Percentiles rank a stretch among this genome's conserved stretches.
Evolutionary conservation across 2,329 filamentous ascomycete genomes (phyloP).

Genomic region (Rhynchosporium graminicola): DNA sequence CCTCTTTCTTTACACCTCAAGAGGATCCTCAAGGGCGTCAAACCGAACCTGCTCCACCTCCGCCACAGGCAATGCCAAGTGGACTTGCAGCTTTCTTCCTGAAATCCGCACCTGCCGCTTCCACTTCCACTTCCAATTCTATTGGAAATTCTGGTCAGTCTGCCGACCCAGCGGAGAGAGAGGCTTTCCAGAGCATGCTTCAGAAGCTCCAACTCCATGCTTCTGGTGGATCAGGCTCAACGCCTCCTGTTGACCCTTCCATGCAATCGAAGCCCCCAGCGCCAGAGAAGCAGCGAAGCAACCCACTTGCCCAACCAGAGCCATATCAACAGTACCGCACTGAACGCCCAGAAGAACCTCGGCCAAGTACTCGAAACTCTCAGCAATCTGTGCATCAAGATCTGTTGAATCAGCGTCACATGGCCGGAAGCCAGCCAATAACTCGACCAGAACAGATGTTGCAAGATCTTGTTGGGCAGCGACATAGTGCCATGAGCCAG

Average conservation of each 20-base stretch:
- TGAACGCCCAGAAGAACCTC: constrained; percentile 37
- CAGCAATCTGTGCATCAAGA: constrained; percentile 48
- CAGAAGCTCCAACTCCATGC: constrained; percentile 70
- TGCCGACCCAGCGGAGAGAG: constrained; percentile 62
- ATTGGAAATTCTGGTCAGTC: constrained; percentile 15
- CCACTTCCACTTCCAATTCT: constrained; percentile 17
- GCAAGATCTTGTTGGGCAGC: constrained; percentile 61
- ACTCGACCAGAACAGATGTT: constrained; percentile 60
- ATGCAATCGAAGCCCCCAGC: constrained; percentile 36
- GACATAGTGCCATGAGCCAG: constrained; percentile 57
- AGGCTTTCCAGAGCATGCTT: constrained; percentile 80
- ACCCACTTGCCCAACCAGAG: constrained; percentile 49
- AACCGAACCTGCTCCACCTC: constrained; percentile 51
- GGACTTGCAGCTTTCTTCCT: constrained; percentile 29
- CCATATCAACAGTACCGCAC: constrained; percentile 44
- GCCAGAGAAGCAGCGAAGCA: constrained; percentile 49
- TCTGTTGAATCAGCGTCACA: constrained; percentile 50
- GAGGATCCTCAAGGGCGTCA: constrained; percentile 51
- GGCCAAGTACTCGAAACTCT: constrained; percentile 39
- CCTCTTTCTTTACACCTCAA: constrained; percentile 71
- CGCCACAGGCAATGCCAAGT: constrained; percentile 38
- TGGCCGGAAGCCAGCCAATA: constrained; percentile 42
- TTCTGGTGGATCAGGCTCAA: constrained; percentile 43
- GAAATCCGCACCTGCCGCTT: constrained; percentile 27
- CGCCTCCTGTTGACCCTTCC: constrained; percentile 45